Evolutionary conservation across 768 basidiomycete species (phyloP).

Genomic region (Mrakia blollopis): DNA sequence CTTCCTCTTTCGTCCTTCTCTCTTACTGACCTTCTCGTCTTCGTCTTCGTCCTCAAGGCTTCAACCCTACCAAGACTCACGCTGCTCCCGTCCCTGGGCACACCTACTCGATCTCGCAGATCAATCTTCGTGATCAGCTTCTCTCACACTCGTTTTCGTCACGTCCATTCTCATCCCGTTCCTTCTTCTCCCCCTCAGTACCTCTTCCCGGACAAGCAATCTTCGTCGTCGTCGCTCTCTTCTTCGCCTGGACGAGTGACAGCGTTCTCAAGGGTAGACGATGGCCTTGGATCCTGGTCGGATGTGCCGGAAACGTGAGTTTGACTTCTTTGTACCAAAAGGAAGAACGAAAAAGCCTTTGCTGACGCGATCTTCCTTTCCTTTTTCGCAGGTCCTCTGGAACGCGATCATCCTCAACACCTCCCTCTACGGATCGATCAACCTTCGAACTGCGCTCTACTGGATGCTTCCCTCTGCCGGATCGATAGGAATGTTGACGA

Average conservation of each 20-base stretch:
- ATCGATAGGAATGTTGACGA: too few species aligned
- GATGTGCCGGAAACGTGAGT: neutral
- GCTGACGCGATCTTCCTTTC: too few species aligned
- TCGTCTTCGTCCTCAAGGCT: neutral
- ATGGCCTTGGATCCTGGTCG: conserved; percentile 14
- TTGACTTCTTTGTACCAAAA: too few species aligned
- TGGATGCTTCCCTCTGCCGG: neutral
- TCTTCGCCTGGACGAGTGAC: conserved; percentile 11
- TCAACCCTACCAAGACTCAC: neutral
- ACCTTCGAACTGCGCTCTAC: neutral
- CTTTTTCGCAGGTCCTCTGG: neutral
- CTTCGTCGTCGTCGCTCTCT: conserved; percentile 8
- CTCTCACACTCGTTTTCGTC: too few species aligned
- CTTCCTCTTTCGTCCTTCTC: too few species aligned
- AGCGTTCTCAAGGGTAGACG: neutral
- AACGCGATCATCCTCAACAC: neutral
- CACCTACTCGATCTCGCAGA: conserved; percentile 8
- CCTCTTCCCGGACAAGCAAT: conserved; percentile 8
- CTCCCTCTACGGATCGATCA: neutral
- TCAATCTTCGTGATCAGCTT: conserved; percentile 15
- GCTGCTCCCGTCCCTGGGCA: conserved; percentile 15
- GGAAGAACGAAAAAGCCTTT: too few species aligned
- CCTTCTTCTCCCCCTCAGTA: too few species aligned
- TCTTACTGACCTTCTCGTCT: neutral
- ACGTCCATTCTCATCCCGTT: too few species aligned